Percentiles rank a stretch among this genome's conserved stretches.
phyloP scores from a whole-genome alignment of 2,329 filamentous ascomycete genomes.

The Coleophoma eucalyptorum region DNA sequence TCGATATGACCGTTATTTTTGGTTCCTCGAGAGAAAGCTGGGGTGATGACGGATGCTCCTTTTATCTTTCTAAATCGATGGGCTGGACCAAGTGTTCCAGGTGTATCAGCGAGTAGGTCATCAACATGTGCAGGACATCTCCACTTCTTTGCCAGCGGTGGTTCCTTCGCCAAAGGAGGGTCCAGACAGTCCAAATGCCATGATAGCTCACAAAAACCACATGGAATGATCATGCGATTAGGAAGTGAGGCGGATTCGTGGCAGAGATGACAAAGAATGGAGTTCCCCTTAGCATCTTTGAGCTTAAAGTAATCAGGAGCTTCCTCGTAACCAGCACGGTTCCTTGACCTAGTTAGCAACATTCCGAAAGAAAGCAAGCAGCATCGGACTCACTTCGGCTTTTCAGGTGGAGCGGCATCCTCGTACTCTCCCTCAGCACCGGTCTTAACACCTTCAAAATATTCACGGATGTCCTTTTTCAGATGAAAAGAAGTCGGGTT shows the following conservation, averaged over 20 bases:
- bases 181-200: constrained; percentile 95
- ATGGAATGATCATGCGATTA: constrained; percentile 73
- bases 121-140: constrained; percentile 85
- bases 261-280: constrained; percentile 76
- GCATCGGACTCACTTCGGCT: constrained; percentile 51
- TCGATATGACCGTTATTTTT: constrained; percentile 71
- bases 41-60: constrained; percentile 45
- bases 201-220: constrained; percentile 74
- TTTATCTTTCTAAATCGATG: constrained; percentile 61
- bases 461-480: constrained; percentile 65
- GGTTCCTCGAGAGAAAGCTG: constrained; percentile 58
- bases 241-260: constrained; percentile 58
- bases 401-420: constrained; percentile 51
- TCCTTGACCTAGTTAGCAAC: constrained; percentile 30
- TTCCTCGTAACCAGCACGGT: constrained; percentile 50
- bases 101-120: constrained; percentile 61
- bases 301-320: constrained; percentile 63
- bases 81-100: constrained; percentile 51
- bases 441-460: constrained; percentile 77
- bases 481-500: constrained; percentile 72
- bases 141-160: constrained; percentile 71
- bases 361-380: background rate
- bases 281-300: constrained; percentile 67
- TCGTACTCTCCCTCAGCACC: constrained; percentile 78
- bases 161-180: constrained; percentile 76